Evolutionary conservation across 352 stramenopile genomes (phyloP).

Genomic region (Pythium aphanidermatum): DNA sequence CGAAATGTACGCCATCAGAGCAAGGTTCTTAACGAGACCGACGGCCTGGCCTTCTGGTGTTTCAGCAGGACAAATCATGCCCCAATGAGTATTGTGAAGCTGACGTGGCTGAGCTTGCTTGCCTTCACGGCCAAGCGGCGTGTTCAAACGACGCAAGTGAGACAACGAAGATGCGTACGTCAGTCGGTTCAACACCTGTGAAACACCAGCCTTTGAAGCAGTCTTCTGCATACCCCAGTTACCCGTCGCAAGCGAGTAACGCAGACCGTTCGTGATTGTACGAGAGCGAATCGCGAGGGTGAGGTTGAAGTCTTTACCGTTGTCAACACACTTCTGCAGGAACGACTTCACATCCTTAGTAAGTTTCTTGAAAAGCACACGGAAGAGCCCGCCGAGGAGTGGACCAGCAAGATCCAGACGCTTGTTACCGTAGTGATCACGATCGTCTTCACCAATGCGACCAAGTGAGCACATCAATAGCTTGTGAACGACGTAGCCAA

Average conservation of each 20-base stretch:
- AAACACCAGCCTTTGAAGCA: slow-evolving; percentile 96
- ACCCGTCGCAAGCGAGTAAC: slow-evolving; percentile 98
- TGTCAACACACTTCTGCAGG: slow-evolving; percentile 89
- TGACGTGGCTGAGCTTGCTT: slow-evolving; percentile 99
- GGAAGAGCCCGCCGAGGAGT: slow-evolving; percentile 96
- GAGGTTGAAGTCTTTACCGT: slow-evolving; percentile 95
- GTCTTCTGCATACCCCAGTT: slow-evolving; percentile 98
- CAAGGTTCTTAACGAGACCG: slow-evolving; percentile 98
- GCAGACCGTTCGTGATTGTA: slow-evolving; percentile 97
- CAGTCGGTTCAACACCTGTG: slow-evolving; percentile 98
- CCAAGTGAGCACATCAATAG: slow-evolving; percentile 98
- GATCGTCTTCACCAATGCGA: slow-evolving; percentile 97
- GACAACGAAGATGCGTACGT: slow-evolving; percentile 99
- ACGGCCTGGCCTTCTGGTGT: slow-evolving; percentile 95
- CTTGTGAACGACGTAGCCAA: slow-evolving; percentile 99
- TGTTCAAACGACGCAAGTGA: slow-evolving; percentile 98
- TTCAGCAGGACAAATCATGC: slow-evolving; percentile 98
- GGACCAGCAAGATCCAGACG: slow-evolving; percentile 98
- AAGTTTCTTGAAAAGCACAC: slow-evolving; percentile 98
- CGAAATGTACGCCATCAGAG: slow-evolving; percentile 98
- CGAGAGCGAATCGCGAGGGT: slow-evolving; percentile 96
- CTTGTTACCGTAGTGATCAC: slow-evolving; percentile 99
- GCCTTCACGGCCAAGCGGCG: slow-evolving; percentile 96
- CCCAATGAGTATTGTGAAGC: slow-evolving; percentile 99
- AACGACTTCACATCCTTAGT: slow-evolving; percentile 97